These are phyloP conservation scores for Aspergillus wentii DNA, from an alignment of 495 filamentous ascomycete species.

Conservation along the genomic window DNA sequence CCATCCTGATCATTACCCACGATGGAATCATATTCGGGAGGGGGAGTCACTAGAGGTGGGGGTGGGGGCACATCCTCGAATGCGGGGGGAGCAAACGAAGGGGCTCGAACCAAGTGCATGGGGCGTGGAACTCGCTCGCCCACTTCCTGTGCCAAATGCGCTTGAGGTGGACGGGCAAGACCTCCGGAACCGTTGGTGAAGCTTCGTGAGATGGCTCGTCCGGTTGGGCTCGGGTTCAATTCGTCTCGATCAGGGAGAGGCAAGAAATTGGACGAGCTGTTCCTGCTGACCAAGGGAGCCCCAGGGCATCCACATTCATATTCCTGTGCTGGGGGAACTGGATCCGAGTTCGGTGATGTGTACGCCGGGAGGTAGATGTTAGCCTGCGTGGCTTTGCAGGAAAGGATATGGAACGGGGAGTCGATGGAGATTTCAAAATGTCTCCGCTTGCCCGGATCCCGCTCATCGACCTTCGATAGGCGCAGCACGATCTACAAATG, in stretches of 20 bases:
- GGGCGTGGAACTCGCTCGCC: constrained; percentile 51
- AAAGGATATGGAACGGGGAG: constrained; percentile 92
- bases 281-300: constrained; percentile 40
- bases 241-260: constrained; percentile 24
- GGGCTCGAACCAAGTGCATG: constrained; percentile 84
- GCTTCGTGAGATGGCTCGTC: constrained; percentile 31
- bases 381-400: constrained; percentile 86
- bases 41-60: constrained; percentile 76
- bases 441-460: constrained; percentile 75
- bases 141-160: constrained; percentile 41
- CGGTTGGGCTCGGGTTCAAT: constrained; percentile 10
- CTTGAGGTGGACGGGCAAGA: constrained; percentile 42
- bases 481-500: constrained; percentile 82
- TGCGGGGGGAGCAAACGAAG: constrained; percentile 84
- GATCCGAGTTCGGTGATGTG: constrained; percentile 52
- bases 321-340: constrained; percentile 41
- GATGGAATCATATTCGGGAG: constrained; percentile 81
- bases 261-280: constrained; percentile 32
- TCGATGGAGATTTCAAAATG: constrained; percentile 99
- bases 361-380: constrained; percentile 90
- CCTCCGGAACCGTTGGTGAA: constrained; percentile 43
- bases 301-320: constrained; percentile 76
- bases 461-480: constrained; percentile 78
- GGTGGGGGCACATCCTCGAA: constrained; percentile 89
- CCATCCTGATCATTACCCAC: constrained; percentile 77